Base-by-base conservation (phyloP, 2,329 filamentous ascomycete genomes). In the Ceratocystis alfenasii region DNA sequence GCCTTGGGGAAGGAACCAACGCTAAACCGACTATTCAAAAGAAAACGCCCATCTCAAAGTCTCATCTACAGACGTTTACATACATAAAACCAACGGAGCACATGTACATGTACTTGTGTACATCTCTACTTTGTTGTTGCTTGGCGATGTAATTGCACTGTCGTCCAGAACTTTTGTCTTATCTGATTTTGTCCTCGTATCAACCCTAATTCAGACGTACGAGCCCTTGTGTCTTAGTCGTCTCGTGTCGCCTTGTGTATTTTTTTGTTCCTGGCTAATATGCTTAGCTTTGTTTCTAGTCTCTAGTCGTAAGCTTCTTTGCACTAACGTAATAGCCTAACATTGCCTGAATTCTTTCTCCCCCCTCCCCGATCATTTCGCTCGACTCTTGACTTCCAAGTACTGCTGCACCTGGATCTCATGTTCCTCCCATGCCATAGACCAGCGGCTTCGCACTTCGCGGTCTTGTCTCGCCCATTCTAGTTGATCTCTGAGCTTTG, bases 401-500 rank as follows among this genome's bases (percentile, higher is more conserved):
- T 85, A 88, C 69, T 83, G 80, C 69, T 79, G 77, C 66, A 90
- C 75, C 8, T 80, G 80, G 66, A 78, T 73, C 66, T 82, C 79
- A 71, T 91, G 87, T 68, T 79, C 79, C 55, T 83, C 80, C 68
- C 81, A 83, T 6, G 83, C 83, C 7, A 79, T 73, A 36, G 75
- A 75, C 86, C 87, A 90, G 66, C 81, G 79, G 70, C 78, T 78
- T 66, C 85, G 78, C 4, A 89, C 82, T 61, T 78, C 76, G 69
- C 84, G 80, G 71, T 91, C 88, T 73, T 89, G 83, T 69, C 82
- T 80, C 65, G 87, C 74, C 72, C 82, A 83, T 46, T 75, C 76
- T 67, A 83, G 73, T 72, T 90, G 90, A 65, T 81, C 79, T 17
- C 77, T 72, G 10, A 68, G 25, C 17, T 59, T 46, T 15, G 36